These are phyloP conservation scores for Beta macrorhiza DNA, from an alignment of 179 eudicot species.

Conservation along the genomic window DNA sequence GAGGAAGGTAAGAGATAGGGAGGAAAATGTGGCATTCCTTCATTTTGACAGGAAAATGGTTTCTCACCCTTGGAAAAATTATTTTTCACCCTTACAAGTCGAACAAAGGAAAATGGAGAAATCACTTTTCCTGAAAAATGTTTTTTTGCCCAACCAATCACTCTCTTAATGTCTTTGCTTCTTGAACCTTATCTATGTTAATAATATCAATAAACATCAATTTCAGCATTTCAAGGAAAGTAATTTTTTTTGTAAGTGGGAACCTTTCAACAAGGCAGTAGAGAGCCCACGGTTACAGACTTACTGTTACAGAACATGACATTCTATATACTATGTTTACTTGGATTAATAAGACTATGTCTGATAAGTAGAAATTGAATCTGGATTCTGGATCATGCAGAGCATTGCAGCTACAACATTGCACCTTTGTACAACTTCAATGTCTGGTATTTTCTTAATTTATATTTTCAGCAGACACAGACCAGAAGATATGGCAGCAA, in stretches of 20 bases:
- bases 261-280: constrained; percentile 4
- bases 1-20: too few species aligned
- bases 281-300: constrained; percentile 8
- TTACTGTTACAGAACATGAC: background rate
- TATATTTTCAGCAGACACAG: background rate
- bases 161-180: too few species aligned
- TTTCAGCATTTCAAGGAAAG: background rate
- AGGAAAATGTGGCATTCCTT: too few species aligned
- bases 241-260: background rate
- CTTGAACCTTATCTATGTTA: background rate
- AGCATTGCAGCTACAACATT: too few species aligned
- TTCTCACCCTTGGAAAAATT: too few species aligned
- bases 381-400: too few species aligned
- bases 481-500: background rate
- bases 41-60: too few species aligned
- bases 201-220: background rate
- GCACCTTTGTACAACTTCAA: background rate
- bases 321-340: background rate
- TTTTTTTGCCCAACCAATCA: too few species aligned
- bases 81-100: too few species aligned
- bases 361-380: too few species aligned
- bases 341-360: too few species aligned
- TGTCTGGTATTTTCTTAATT: too few species aligned
- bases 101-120: background rate
- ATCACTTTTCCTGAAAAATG: background rate